Evolutionary conservation across 257 asterid genomes (phyloP).

Genomic region (Marsdenia floribunda): DNA sequence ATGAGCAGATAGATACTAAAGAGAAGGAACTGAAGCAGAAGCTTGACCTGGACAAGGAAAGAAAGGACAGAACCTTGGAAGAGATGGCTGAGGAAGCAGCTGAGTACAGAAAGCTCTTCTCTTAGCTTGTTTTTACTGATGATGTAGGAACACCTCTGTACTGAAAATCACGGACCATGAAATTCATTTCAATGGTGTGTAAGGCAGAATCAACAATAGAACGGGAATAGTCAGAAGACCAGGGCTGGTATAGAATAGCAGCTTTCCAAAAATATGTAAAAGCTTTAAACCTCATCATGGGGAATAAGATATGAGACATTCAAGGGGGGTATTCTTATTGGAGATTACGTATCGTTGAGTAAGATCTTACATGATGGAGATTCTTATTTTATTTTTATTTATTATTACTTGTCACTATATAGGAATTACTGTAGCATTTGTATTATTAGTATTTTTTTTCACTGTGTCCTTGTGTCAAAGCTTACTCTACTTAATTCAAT

Average conservation of each 20-base stretch:
- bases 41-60: slow-evolving; percentile 80
- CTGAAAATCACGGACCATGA: neutral
- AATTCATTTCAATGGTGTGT: neutral
- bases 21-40: slow-evolving; percentile 80
- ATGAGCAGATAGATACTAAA: slow-evolving; percentile 62
- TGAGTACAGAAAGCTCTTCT: slow-evolving; percentile 63
- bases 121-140: slow-evolving; percentile 18
- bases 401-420: no score
- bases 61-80: slow-evolving; percentile 76
- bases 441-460: no score
- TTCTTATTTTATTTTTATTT: no score
- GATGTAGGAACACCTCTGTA: neutral
- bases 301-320: neutral
- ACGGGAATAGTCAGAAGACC: neutral
- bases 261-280: neutral
- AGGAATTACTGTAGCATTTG: no score
- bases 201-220: neutral
- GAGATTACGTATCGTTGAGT: no score
- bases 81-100: slow-evolving; percentile 95
- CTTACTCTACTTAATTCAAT: no score
- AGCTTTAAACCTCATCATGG: neutral
- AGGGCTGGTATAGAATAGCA: neutral
- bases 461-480: no score
- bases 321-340: neutral
- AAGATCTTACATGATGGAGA: no score